Conservation (phyloP, 371 early-diverging fungal species). For the Dichotomocladium elegans region DNA sequence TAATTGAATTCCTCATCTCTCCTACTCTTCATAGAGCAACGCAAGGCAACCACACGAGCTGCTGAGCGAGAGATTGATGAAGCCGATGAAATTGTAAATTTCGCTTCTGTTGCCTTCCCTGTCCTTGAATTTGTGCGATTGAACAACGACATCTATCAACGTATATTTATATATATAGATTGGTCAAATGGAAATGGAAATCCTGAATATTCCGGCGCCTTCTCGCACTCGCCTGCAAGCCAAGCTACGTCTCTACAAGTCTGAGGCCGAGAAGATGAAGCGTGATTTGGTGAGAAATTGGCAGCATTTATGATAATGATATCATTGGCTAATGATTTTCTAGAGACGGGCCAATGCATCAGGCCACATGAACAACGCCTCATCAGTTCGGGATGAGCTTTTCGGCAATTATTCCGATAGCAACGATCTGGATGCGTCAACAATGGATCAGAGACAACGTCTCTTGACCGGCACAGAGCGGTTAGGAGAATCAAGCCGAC, state of each 20-base stretch:
- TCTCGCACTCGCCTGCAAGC: slow-evolving; percentile 68
- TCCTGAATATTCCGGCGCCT: slow-evolving; percentile 68
- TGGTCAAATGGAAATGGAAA: slow-evolving; percentile 92
- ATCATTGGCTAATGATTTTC: slow-evolving; percentile 19
- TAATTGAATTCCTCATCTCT: too few species aligned
- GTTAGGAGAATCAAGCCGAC: slow-evolving; percentile 69
- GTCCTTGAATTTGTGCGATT: not conserved
- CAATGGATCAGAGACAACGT: slow-evolving; percentile 81
- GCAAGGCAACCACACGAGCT: slow-evolving; percentile 70
- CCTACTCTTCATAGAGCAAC: slow-evolving; percentile 55
- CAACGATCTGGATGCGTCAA: slow-evolving; percentile 61
- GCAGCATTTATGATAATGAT: not conserved
- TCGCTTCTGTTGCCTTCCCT: not conserved
- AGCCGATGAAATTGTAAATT: slow-evolving; percentile 81
- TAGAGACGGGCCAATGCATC: slow-evolving; percentile 39
- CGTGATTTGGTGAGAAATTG: slow-evolving; percentile 62
- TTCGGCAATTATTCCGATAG: slow-evolving; percentile 45
- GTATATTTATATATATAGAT: slow-evolving; percentile 38
- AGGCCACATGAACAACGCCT: too few species aligned
- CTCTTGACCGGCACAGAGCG: slow-evolving; percentile 84
- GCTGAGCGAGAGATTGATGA: slow-evolving; percentile 87
- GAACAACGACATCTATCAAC: not conserved
- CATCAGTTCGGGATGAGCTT: slow-evolving; percentile 61
- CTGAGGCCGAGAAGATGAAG: slow-evolving; percentile 76
- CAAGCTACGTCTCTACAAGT: slow-evolving; percentile 69